A percentile compares a stretch with the other conserved stretches of the same genome.
Evolutionary conservation across 805 yeast species (phyloP).

Genomic region (Yarrowia sp.): DNA sequence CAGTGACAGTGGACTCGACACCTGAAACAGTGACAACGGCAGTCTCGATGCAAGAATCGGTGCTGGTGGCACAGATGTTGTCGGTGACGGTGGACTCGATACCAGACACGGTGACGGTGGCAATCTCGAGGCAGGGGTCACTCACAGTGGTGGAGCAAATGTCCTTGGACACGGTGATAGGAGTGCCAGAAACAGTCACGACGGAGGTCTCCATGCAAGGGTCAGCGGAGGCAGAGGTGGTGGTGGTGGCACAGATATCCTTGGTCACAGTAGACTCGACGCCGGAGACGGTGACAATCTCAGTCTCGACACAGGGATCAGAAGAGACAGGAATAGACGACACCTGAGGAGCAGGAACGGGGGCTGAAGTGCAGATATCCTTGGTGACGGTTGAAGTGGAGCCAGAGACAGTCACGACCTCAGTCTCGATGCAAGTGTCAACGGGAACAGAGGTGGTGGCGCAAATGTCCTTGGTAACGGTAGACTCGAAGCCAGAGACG

Average conservation of each 20-base stretch:
- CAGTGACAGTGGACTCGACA: conserved; percentile 3
- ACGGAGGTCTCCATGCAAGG: background rate
- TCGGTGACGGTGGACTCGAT: conserved; percentile 17
- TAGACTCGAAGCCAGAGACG: background rate
- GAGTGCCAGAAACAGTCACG: conserved; percentile 5
- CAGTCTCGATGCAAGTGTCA: background rate
- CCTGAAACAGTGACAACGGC: conserved; percentile 1
- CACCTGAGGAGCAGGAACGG: too few species aligned
- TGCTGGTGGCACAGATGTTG: background rate
- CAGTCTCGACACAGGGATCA: too few species aligned
- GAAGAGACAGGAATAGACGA: too few species aligned
- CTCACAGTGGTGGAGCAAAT: background rate
- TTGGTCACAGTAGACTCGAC: background rate
- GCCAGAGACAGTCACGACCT: background rate
- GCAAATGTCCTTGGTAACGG: background rate
- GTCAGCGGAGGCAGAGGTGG: background rate
- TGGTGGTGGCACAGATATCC: background rate
- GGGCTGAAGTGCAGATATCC: background rate
- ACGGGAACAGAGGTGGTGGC: background rate
- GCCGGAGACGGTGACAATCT: background rate
- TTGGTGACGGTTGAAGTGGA: background rate
- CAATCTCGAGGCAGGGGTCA: conserved; percentile 12
- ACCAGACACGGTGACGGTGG: conserved; percentile 4
- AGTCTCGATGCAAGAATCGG: conserved; percentile 16
- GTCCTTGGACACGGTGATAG: conserved; percentile 16